These are phyloP conservation scores for Cornus kousa DNA, from an alignment of 148 eudicot genomes.

Conservation along the genomic window DNA sequence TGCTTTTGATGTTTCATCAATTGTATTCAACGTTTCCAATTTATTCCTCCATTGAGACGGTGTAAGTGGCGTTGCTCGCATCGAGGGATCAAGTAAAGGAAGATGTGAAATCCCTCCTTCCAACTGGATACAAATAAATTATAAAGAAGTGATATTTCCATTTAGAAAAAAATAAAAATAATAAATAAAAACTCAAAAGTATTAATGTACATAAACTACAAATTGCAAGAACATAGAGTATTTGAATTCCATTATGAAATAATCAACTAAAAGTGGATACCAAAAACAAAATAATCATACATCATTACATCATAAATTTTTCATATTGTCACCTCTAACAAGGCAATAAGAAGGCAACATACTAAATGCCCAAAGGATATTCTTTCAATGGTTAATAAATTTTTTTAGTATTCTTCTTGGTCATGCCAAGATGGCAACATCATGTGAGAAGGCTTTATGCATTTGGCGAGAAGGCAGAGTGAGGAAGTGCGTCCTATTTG, in stretches of 20 bases:
- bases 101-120: slow-evolving; percentile 83
- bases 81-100: slow-evolving; percentile 76
- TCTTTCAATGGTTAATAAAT: too few relatives aligned
- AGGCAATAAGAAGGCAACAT: neutral
- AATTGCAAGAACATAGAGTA: neutral
- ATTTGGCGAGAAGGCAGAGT: too few relatives aligned
- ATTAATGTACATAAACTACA: neutral
- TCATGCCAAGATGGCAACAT: too few relatives aligned
- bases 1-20: slow-evolving; percentile 24
- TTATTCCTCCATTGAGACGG: slow-evolving; percentile 76
- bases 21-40: slow-evolving; percentile 40
- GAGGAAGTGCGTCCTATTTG: too few relatives aligned
- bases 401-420: too few relatives aligned
- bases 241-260: neutral
- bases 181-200: neutral
- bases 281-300: neutral
- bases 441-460: too few relatives aligned
- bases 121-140: slow-evolving; percentile 43
- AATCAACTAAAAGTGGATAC: neutral
- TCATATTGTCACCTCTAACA: neutral
- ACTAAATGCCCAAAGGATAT: neutral
- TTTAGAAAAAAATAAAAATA: slow-evolving; percentile 15
- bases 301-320: too few relatives aligned
- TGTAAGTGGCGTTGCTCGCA: slow-evolving; percentile 77
- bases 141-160: slow-evolving; percentile 15